Evolutionary conservation across 176 grass and related monocot genomes (phyloP).

Genomic region (Stipa capillata): DNA sequence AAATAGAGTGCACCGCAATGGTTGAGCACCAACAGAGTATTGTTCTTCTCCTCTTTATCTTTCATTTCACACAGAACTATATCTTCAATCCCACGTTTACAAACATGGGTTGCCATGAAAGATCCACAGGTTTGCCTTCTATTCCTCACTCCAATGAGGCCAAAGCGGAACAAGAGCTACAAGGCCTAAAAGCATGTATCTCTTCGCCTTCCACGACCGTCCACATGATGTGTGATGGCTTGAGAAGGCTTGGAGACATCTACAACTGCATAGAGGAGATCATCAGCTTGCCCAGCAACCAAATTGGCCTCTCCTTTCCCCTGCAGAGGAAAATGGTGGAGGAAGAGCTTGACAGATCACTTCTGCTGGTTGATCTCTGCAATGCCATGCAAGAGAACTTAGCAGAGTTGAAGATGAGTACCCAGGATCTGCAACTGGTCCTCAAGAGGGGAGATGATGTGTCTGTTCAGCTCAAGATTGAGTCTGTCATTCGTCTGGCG

Average conservation of each 20-base stretch:
- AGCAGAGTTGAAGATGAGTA: slow-evolving; percentile 1
- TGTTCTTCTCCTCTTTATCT: neutral
- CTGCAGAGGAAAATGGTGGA: slow-evolving; percentile 24
- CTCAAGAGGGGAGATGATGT: slow-evolving; percentile 23
- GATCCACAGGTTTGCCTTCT: slow-evolving; percentile 39
- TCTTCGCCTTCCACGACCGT: neutral
- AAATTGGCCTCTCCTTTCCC: neutral
- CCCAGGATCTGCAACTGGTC: slow-evolving; percentile 17
- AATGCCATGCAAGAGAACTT: slow-evolving; percentile 20
- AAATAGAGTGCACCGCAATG: neutral
- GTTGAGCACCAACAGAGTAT: slow-evolving; percentile 1
- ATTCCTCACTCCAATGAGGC: neutral
- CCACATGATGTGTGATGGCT: neutral
- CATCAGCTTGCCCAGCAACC: slow-evolving; percentile 34
- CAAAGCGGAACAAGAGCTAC: slow-evolving; percentile 31
- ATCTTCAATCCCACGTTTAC: neutral
- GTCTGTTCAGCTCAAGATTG: slow-evolving; percentile 1
- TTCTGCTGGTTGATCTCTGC: slow-evolving; percentile 33
- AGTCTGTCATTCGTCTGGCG: neutral
- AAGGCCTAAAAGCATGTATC: neutral
- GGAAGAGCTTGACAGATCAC: slow-evolving; percentile 32
- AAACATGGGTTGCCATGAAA: slow-evolving; percentile 41
- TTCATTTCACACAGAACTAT: neutral
- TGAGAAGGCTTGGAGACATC: slow-evolving; percentile 13
- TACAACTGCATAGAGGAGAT: slow-evolving; percentile 25